These are phyloP conservation scores for Globisporangium nagaii DNA, from an alignment of 352 stramenopile genomes.

Conservation along the genomic window DNA sequence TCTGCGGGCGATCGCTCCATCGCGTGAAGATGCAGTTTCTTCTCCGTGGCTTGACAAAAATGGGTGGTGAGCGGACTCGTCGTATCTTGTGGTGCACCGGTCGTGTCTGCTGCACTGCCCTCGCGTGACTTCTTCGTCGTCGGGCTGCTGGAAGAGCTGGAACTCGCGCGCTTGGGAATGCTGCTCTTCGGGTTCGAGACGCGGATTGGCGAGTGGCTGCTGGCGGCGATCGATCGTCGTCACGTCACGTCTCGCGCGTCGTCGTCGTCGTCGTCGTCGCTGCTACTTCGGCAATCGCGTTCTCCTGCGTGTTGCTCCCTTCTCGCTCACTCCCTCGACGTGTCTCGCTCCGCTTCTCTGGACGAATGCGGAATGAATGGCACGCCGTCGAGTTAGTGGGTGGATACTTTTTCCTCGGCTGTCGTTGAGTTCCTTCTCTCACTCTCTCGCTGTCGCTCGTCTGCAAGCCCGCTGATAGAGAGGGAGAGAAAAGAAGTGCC, in stretches of 20 bases:
- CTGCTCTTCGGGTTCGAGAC: conserved; percentile 5
- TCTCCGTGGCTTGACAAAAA: conserved; percentile 22
- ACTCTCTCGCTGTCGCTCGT: not conserved
- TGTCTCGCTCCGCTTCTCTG: no score
- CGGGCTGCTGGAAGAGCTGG: conserved; percentile 12
- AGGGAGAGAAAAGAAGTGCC: not conserved
- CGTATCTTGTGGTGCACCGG: conserved; percentile 2
- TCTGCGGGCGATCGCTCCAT: conserved; percentile 47
- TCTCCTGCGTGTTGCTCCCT: conserved; percentile 14
- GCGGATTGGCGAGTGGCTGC: conserved; percentile 9
- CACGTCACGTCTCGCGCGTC: conserved; percentile 11
- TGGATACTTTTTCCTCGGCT: conserved; percentile 10
- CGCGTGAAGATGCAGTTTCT: conserved; percentile 55
- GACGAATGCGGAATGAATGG: no score
- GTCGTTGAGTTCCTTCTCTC: not conserved
- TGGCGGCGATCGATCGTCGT: conserved; percentile 6
- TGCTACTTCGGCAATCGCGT: conserved; percentile 9
- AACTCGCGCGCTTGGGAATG: conserved; percentile 16
- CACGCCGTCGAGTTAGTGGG: conserved; percentile 2
- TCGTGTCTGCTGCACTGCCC: conserved; percentile 1
- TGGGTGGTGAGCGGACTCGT: conserved; percentile 1
- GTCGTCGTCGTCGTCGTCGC: conserved; percentile 11
- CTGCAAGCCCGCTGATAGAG: no score
- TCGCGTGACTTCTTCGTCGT: conserved; percentile 16
- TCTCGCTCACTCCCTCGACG: not conserved